Evolutionary conservation across 108 stramenopile genomes (phyloP), one percentile per base, ranked within the genome.

Genomic region (Cyclotella sp.): DNA sequence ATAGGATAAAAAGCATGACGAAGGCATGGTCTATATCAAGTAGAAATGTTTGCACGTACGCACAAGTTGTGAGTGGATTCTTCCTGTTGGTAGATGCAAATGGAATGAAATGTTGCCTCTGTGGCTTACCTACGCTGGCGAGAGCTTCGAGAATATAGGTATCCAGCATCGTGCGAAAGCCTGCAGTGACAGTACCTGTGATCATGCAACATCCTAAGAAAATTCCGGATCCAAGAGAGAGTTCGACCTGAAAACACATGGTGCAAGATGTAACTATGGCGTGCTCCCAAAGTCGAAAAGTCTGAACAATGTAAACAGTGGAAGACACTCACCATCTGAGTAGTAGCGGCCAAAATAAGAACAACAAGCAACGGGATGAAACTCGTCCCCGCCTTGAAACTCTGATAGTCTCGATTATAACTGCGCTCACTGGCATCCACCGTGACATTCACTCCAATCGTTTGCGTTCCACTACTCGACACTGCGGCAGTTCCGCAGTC

Each of bases 151-250:
- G 77, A 27, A 90, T 41, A 62, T 87, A 86, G 16, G 68, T 81
- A 63, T 73, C 74, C 27, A 87, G 61, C 78, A 85, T 85, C 40
- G 61, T 58, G 27, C 73, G 73, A 65, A 85, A 90, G 12, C 89
- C 89, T 15, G 54, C 77, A 12, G 42, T 68, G 63, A 61, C 12
- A 39, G 60, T 34, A 1, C 60, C 86, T 30, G 63, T 71, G 46
- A 68, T 75, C 87, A 65, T 90, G 72, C 87, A 90, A 19, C 69
- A 58, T 51, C 89, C 89, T 43, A 86, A 22, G 63, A 90, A 87
- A 21, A 90, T 70, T n/a, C 85, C 88, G 30, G 58, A 34, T 21
- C 69, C 78, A 43, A 86, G 85, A 39, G 77, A 72, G 7, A 79
- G 65, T 41, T 86, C 77, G 34, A 78, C 77, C 77, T 77, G 42